phyloP scores from a whole-genome alignment of 805 yeast genomes.

The Maudiozyma bulderi region DNA sequence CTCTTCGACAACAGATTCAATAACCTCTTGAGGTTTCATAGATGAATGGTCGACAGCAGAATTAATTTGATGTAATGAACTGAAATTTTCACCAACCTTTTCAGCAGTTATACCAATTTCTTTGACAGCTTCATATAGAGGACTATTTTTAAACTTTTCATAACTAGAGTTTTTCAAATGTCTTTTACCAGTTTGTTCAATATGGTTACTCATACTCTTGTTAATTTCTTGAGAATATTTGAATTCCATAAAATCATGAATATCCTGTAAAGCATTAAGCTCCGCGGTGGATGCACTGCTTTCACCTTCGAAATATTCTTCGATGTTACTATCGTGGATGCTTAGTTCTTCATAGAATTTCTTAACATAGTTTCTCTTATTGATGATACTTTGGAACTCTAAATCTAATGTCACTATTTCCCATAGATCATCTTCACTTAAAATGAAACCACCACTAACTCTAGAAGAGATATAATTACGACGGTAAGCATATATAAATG shows the following conservation, averaged over 20 bases:
- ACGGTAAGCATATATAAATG: slow-evolving; percentile 91
- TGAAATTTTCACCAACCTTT: slow-evolving; percentile 74
- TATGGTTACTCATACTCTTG: slow-evolving; percentile 24
- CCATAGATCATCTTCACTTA: slow-evolving; percentile 86
- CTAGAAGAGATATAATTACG: slow-evolving; percentile 62
- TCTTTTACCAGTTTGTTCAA: slow-evolving; percentile 31
- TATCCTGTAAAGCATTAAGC: slow-evolving; percentile 55
- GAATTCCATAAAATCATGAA: slow-evolving; percentile 75
- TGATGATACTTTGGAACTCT: slow-evolving; percentile 76
- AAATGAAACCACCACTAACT: slow-evolving; percentile 35
- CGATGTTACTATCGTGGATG: slow-evolving; percentile 48
- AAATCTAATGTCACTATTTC: slow-evolving; percentile 76
- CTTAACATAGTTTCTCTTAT: slow-evolving; percentile 57
- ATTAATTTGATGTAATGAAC: slow-evolving; percentile 56
- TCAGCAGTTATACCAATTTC: slow-evolving; percentile 72
- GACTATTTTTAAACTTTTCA: slow-evolving; percentile 59
- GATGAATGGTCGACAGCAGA: slow-evolving; percentile 57
- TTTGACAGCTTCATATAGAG: slow-evolving; percentile 53
- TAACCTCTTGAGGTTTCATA: slow-evolving; percentile 50
- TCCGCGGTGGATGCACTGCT: slow-evolving; percentile 53
- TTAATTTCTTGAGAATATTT: slow-evolving; percentile 40
- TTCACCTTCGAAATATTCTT: slow-evolving; percentile 46
- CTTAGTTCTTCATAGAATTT: slow-evolving; percentile 45
- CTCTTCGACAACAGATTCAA: slow-evolving; percentile 33
- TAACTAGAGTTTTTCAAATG: slow-evolving; percentile 54